Evolutionary conservation across 2,329 filamentous ascomycete genomes (phyloP).

Genomic region (Aspergillus persii): DNA sequence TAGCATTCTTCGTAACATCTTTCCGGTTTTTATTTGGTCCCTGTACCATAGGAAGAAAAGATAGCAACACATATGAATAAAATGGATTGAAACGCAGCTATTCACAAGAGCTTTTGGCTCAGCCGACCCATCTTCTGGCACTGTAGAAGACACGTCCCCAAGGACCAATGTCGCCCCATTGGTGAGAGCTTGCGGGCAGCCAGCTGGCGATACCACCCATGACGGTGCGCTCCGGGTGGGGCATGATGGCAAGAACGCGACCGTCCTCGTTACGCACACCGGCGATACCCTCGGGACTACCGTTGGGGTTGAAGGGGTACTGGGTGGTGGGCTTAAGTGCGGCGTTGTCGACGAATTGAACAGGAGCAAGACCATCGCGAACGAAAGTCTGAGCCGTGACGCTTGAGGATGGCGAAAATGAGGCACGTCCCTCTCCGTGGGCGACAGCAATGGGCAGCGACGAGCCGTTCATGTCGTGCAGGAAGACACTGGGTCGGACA

Average conservation of each 20-base stretch:
- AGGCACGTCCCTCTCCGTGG: conserved; percentile 85
- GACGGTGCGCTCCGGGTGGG: conserved; percentile 87
- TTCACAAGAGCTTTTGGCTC: conserved; percentile 1
- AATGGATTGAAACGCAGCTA: neutral
- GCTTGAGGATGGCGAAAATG: conserved; percentile 57
- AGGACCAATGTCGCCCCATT: conserved; percentile 79
- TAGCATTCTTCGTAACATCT: neutral
- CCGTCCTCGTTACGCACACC: conserved; percentile 76
- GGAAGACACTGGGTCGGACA: conserved; percentile 70
- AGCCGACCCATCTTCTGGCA: conserved; percentile 82
- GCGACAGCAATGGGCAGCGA: conserved; percentile 82
- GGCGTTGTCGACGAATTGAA: conserved; percentile 85
- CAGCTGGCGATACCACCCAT: conserved; percentile 76
- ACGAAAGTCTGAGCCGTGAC: conserved; percentile 52
- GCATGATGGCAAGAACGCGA: conserved; percentile 84
- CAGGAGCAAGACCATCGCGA: conserved; percentile 66
- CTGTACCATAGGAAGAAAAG: neutral
- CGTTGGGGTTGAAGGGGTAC: conserved; percentile 90
- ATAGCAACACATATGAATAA: neutral
- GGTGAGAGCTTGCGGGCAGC: conserved; percentile 60
- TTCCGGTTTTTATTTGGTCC: neutral
- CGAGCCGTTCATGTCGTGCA: conserved; percentile 82
- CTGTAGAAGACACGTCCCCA: conserved; percentile 87
- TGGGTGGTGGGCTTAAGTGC: conserved; percentile 66
- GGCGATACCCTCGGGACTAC: conserved; percentile 76